Percentiles rank a stretch among this genome's conserved stretches.
These are phyloP conservation scores for Picea abies DNA, from an alignment of 83 land plant genomes.

Conservation along the genomic window DNA sequence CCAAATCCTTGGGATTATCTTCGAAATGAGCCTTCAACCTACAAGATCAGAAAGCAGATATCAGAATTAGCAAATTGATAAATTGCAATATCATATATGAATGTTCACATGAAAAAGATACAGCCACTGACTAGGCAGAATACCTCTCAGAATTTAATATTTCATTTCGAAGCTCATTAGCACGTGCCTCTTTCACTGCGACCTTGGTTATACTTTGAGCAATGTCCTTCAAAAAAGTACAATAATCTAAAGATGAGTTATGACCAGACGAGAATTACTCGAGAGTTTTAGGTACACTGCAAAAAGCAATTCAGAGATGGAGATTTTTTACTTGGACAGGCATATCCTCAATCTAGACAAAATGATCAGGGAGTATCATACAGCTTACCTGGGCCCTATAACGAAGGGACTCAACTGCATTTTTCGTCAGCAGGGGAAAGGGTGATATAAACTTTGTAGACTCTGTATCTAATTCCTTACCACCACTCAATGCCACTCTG, in stretches of 20 bases:
- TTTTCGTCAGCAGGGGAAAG: conserved; percentile 73
- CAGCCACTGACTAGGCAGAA: conserved; percentile 9
- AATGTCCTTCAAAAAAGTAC: conserved; percentile 60
- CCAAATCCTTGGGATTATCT: conserved; percentile 84
- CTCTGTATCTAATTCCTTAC: conserved; percentile 33
- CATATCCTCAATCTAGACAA: not conserved
- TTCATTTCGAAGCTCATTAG: conserved; percentile 92
- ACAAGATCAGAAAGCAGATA: conserved; percentile 11
- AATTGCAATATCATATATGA: not conserved
- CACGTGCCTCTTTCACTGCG: conserved; percentile 85
- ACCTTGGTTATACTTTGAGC: conserved; percentile 82
- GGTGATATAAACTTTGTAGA: conserved; percentile 53
- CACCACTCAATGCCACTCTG: conserved; percentile 41
- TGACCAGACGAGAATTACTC: not conserved
- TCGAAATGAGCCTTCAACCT: conserved; percentile 95
- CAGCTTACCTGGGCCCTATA: conserved; percentile 87
- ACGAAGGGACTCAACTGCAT: conserved; percentile 88
- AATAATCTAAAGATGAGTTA: not conserved
- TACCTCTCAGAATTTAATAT: conserved; percentile 93
- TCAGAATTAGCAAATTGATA: not conserved
- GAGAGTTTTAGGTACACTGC: not conserved
- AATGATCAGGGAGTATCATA: not conserved
- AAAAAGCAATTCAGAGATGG: not conserved
- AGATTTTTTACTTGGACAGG: not conserved
- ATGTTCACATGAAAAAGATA: conserved; percentile 1